phyloP scores from a whole-genome alignment of 2,329 filamentous ascomycete genomes.

The Parafenestella ontariensis region DNA sequence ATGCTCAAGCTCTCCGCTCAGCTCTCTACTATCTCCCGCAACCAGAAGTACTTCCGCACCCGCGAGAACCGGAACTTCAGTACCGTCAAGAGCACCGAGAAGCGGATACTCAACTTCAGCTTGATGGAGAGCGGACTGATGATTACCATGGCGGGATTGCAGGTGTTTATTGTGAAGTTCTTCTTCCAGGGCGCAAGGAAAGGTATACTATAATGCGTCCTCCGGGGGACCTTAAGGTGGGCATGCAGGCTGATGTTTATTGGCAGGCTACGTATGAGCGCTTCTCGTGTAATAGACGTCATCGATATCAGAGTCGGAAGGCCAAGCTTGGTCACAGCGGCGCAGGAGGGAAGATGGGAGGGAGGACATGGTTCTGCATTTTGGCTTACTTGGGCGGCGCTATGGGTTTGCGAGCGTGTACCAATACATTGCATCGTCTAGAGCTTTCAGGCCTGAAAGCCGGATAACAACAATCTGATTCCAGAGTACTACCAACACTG shows the following conservation, averaged over 20 bases:
- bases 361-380: neutral
- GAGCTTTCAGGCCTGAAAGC: conserved; percentile 1
- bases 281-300: neutral
- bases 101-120: conserved; percentile 95
- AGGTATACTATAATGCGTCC: conserved; percentile 51
- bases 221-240: neutral
- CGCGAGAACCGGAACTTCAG: conserved; percentile 99
- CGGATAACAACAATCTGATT: conserved; percentile 1
- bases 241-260: conserved; percentile 22
- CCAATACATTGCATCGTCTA: neutral
- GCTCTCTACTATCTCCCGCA: conserved; percentile 90
- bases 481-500: neutral
- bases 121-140: conserved; percentile 92
- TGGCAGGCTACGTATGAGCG: conserved; percentile 33
- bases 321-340: neutral
- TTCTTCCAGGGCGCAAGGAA: conserved; percentile 92
- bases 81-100: conserved; percentile 95
- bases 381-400: conserved; percentile 6
- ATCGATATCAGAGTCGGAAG: neutral
- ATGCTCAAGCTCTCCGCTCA: conserved; percentile 94
- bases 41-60: conserved; percentile 99
- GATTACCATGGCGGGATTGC: conserved; percentile 91
- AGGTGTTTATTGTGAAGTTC: conserved; percentile 97
- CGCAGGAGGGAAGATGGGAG: neutral
- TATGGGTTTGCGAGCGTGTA: conserved; percentile 7